phyloP scores from a whole-genome alignment of 768 basidiomycete genomes.

The Leccinum arenicola region DNA sequence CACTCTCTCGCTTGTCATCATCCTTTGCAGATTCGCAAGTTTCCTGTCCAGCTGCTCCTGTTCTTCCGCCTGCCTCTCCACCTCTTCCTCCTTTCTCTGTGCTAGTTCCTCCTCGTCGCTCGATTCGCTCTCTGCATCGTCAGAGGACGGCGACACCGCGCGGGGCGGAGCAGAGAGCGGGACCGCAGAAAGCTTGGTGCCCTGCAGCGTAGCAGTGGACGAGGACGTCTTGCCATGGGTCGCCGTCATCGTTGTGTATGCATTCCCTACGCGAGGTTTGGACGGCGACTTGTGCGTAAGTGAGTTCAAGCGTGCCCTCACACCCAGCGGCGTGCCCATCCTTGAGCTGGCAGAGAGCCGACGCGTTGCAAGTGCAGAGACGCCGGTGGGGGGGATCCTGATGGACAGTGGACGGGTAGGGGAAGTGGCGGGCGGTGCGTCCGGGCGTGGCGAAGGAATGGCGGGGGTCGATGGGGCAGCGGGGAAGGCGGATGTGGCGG shows the following conservation, averaged over 20 bases:
- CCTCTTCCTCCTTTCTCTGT: constrained; percentile 63
- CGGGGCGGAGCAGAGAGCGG: constrained; percentile 32
- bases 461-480: constrained; percentile 13
- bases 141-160: constrained; percentile 50
- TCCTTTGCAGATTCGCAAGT: constrained; percentile 61
- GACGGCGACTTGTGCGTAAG: constrained; percentile 51
- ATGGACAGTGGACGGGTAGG: constrained; percentile 20
- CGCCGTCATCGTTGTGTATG: neutral
- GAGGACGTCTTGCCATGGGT: constrained; percentile 49
- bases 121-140: constrained; percentile 50
- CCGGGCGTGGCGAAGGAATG: constrained; percentile 11
- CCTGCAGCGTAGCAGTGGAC: constrained; percentile 70
- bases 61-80: constrained; percentile 62
- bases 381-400: constrained; percentile 21
- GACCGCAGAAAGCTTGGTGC: constrained; percentile 30
- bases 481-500: constrained; percentile 28
- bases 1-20: constrained; percentile 72
- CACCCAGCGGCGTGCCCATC: constrained; percentile 54
- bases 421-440: constrained; percentile 9
- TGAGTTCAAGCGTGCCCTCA: constrained; percentile 71
- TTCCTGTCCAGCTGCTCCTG: constrained; percentile 66
- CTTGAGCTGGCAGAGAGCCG: constrained; percentile 41
- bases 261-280: constrained; percentile 25
- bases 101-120: constrained; percentile 58
- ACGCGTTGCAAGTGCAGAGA: constrained; percentile 11